Conservation (phyloP, 768 basidiomycete species). For the Termitomyces titanicus region DNA sequence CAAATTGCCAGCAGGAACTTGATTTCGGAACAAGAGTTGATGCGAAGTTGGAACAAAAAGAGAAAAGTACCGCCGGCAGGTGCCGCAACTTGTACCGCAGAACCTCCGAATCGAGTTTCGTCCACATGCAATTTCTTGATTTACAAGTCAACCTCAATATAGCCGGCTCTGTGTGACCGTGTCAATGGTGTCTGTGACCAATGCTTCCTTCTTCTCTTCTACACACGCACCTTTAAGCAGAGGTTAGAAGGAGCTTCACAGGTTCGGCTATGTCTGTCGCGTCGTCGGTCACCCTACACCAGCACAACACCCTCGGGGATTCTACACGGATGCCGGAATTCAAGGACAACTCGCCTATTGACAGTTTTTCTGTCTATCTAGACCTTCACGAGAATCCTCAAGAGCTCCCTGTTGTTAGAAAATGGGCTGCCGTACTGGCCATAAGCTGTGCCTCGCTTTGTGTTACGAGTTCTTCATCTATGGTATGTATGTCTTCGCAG, state of each 20-base stretch:
- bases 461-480: constrained; percentile 53
- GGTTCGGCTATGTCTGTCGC: constrained; percentile 8
- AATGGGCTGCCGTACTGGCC: constrained; percentile 45
- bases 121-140: background rate
- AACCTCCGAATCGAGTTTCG: background rate
- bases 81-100: constrained; percentile 11
- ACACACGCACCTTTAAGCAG: background rate
- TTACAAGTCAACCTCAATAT: background rate
- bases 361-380: constrained; percentile 31
- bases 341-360: background rate
- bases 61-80: constrained; percentile 14
- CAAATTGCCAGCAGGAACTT: too few relatives aligned
- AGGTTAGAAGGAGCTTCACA: background rate
- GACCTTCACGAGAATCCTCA: constrained; percentile 41
- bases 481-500: constrained; percentile 32
- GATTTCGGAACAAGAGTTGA: too few relatives aligned
- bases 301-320: background rate
- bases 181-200: constrained; percentile 2
- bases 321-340: background rate
- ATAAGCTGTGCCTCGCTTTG: constrained; percentile 47
- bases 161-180: constrained; percentile 9
- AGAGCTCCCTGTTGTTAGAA: constrained; percentile 32
- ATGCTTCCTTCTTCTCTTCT: constrained; percentile 4
- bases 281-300: constrained; percentile 9
- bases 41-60: too few relatives aligned